A percentile compares a stretch with the other conserved stretches of the same genome.
Evolutionary conservation across 345 rosid genomes (phyloP).

Genomic region (Ceriops tagal): DNA sequence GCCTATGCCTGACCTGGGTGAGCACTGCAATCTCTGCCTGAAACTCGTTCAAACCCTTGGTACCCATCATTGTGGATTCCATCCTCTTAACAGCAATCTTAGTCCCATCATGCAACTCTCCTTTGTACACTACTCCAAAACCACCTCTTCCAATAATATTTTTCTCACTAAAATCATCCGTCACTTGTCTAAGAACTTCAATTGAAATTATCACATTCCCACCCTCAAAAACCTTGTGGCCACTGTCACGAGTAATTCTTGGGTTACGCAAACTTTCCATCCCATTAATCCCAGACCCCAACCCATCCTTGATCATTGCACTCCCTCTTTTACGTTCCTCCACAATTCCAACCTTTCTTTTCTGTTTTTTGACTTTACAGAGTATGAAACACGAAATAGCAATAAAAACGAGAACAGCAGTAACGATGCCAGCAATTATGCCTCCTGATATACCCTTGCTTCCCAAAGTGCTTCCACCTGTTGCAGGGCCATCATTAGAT

Average conservation of each 20-base stretch:
- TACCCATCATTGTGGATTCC: constrained; percentile 22
- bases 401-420: constrained; percentile 15
- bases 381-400: constrained; percentile 12
- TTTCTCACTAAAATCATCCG: constrained; percentile 18
- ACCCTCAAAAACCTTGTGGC: constrained; percentile 19
- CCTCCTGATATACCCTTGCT: constrained; percentile 6
- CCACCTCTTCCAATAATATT: constrained; percentile 27
- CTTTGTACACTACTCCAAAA: constrained; percentile 26
- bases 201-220: constrained; percentile 23
- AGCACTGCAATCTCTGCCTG: constrained; percentile 30
- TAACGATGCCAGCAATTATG: constrained; percentile 20
- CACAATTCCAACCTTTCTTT: constrained; percentile 6
- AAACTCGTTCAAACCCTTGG: constrained; percentile 23
- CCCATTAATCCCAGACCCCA: constrained; percentile 10
- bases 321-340: constrained; percentile 3
- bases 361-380: constrained; percentile 12
- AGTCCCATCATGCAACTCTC: constrained; percentile 25
- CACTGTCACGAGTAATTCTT: constrained; percentile 13
- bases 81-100: constrained; percentile 30
- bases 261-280: constrained; percentile 7
- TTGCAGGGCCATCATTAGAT: neutral
- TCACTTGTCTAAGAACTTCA: constrained; percentile 26
- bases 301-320: constrained; percentile 4
- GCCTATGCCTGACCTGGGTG: constrained; percentile 26
- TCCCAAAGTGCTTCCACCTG: neutral